Percentiles rank a stretch among this genome's conserved stretches.
Conservation (phyloP, 2,329 filamentous ascomycete species). For the Colletotrichum trifolii region DNA sequence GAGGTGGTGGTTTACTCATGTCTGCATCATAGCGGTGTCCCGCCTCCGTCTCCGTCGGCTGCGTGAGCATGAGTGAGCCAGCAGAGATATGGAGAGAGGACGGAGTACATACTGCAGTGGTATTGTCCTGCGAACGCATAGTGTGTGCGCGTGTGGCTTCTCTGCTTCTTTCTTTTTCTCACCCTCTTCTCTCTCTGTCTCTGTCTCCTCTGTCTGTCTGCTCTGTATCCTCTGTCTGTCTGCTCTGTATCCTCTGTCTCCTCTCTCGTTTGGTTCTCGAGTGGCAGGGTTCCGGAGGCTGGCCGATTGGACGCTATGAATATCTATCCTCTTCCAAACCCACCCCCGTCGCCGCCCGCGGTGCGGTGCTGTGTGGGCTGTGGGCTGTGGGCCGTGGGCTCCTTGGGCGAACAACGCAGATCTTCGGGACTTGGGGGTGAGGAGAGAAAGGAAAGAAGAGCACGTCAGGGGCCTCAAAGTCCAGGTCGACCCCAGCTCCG, state of each 20-base stretch:
- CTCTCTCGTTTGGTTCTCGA: constrained; percentile 21
- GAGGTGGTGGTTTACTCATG: constrained; percentile 19
- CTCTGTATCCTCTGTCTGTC: constrained; percentile 10
- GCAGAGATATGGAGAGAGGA: no score
- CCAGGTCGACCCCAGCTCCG: no score
- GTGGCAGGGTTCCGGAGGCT: constrained; percentile 33
- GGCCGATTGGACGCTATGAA: constrained; percentile 36
- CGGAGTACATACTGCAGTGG: no score
- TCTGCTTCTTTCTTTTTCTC: not conserved
- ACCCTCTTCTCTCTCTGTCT: not conserved
- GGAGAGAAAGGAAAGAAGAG: not conserved
- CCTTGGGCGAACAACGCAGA: constrained; percentile 27
- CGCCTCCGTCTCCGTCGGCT: not conserved
- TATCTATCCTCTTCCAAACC: constrained; percentile 22
- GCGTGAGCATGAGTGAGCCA: not conserved
- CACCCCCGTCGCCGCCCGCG: not conserved
- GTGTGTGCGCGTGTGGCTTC: not conserved
- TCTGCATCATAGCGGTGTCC: constrained; percentile 34
- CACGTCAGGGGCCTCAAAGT: not conserved
- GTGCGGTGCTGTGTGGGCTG: no score
- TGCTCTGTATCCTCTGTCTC: constrained; percentile 9
- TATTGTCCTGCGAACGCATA: no score
- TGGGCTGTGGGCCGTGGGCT: constrained; percentile 1
- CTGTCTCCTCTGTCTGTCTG: constrained; percentile 4
- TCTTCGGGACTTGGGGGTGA: constrained; percentile 23